Evolutionary conservation across 148 eudicot genomes (phyloP), one percentile per base, ranked within the genome.

Genomic region (Vaccinium macrocarpon): DNA sequence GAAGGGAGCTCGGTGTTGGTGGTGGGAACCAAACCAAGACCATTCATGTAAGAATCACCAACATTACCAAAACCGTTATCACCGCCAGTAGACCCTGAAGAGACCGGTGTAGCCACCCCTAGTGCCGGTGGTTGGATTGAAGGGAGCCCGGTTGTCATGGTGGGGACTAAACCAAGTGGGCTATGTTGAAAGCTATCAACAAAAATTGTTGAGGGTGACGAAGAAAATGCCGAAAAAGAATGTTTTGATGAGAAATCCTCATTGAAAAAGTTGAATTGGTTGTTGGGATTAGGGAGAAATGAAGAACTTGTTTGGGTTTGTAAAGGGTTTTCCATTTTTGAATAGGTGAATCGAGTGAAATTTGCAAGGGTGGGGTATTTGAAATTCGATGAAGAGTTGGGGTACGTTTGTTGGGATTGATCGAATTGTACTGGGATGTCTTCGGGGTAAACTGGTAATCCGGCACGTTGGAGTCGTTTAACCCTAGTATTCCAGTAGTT

Each of bases 401-500:
- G 74, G 64, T 76, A 78, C 23, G 48, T 27, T 55, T 0, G 48
- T 6, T 74, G 82, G n/a, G 51, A 64, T 61, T 53, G 86, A 57
- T 86, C 78, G 12, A 84, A 77, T 59, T 82, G 84, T 16, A 35
- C 73, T 6, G 51, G 38, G 16, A 72, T 14, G 61, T 88, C 87
- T n/a, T 86, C 88, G n/a, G 99, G 98, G 90, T 96, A 96, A 29
- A 96, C 88, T 9, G 99, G 97, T 56, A 96, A 87, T 1, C 98
- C 98, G 6, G 96, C 97, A 0, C 99, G 88, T 19, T 90, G 89
- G 32, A 97, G 91, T 42, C 99, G 88, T 84, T 96, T 96, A 23
- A 94, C 86, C 79, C 99, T 88, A 0, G 99, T 96, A 84, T 96
- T 94, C 99, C 99, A 96, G 80, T 96, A 96, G 59, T 96, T 96